These are phyloP conservation scores for Nyctanthes arbortristis DNA, from an alignment of 257 asterid species.

Conservation along the genomic window DNA sequence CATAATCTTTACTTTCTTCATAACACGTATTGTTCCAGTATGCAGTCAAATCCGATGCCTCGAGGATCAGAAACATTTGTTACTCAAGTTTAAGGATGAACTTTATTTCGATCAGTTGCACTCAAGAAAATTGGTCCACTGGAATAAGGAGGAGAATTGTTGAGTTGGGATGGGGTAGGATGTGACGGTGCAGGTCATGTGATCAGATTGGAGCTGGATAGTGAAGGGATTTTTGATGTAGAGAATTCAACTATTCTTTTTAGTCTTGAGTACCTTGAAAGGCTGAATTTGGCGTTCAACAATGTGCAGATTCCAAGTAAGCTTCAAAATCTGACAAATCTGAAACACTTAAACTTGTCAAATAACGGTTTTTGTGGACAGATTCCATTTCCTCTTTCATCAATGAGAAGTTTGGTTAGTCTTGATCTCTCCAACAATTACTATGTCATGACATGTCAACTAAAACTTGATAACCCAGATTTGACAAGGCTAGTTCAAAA, in stretches of 20 bases:
- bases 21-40: no score
- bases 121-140: no score
- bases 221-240: slow-evolving; percentile 35
- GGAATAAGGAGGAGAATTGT: slow-evolving; percentile 46
- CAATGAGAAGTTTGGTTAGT: slow-evolving; percentile 30
- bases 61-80: no score
- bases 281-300: slow-evolving; percentile 51
- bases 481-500: slow-evolving; percentile 43
- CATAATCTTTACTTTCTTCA: no score
- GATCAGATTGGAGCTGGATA: no score
- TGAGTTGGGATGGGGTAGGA: slow-evolving; percentile 65
- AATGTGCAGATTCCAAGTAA: slow-evolving; percentile 37
- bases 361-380: slow-evolving; percentile 52
- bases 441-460: no score
- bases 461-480: slow-evolving; percentile 50
- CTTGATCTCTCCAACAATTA: slow-evolving; percentile 52
- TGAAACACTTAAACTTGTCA: slow-evolving; percentile 53
- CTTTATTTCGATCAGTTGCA: no score
- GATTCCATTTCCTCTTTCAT: slow-evolving; percentile 38
- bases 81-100: no score
- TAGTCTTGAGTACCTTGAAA: slow-evolving; percentile 35
- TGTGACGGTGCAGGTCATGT: no score
- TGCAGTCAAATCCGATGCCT: no score
- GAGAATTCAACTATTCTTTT: slow-evolving; percentile 43
- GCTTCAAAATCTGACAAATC: slow-evolving; percentile 35